Conservation (phyloP, 2,329 filamentous ascomycete species). For the Arthrocladium fulminans region DNA sequence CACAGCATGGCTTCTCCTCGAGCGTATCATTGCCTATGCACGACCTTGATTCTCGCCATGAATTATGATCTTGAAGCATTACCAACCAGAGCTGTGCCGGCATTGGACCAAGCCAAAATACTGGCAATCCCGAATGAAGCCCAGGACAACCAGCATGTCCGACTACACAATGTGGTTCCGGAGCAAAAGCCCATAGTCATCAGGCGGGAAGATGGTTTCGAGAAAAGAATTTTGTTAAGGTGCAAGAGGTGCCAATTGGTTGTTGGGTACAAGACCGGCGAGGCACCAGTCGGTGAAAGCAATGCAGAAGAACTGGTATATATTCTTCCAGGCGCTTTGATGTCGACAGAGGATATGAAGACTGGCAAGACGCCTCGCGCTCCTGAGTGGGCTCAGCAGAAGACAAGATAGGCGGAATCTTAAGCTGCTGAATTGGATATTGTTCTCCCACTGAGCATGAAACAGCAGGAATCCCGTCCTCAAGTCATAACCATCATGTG, state of each 20-base stretch:
- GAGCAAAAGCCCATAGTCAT: constrained; percentile 46
- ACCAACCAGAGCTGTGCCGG: constrained; percentile 43
- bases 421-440: neutral
- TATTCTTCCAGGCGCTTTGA: constrained; percentile 51
- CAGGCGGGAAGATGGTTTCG: constrained; percentile 54
- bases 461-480: no score
- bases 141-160: constrained; percentile 20
- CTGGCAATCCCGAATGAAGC: constrained; percentile 40
- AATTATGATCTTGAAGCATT: constrained; percentile 45
- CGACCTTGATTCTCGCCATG: constrained; percentile 53
- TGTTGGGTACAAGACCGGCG: constrained; percentile 55
- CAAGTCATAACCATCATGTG: no score
- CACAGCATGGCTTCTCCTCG: constrained; percentile 12
- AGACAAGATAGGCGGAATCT: neutral
- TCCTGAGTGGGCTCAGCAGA: neutral
- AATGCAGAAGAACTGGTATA: constrained; percentile 37
- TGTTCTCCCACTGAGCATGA: no score
- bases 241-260: constrained; percentile 54
- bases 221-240: constrained; percentile 52
- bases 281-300: constrained; percentile 35
- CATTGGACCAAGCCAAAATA: constrained; percentile 49
- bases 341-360: constrained; percentile 50
- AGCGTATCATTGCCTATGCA: constrained; percentile 57
- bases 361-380: constrained; percentile 25
- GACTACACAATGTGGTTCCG: constrained; percentile 42